Evolutionary conservation across 164 flowering plant genomes (phyloP).

Genomic region (grape (Vitis vinifera)): ASM3070453v1 NC_081818.1:21906501-21907000

Average conservation of each 20-base stretch:
- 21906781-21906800: background rate
- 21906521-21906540: background rate
- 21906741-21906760: conserved; percentile 1
- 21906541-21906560: background rate
- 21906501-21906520: background rate
- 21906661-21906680: conserved; percentile 5
- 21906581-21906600: background rate
- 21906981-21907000: background rate
- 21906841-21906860: background rate
- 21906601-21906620: background rate
- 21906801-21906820: background rate
- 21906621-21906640: background rate
- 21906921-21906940: background rate
- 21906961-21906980: background rate
- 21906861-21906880: background rate
- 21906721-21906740: background rate
- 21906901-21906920: background rate
- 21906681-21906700: conserved; percentile 9
- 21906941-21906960: conserved; percentile 15
- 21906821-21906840: background rate
- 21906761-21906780: background rate
- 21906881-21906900: conserved; percentile 3
- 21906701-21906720: conserved; percentile 1
- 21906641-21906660: background rate
- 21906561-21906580: background rate